These are phyloP conservation scores for Barbatosphaeria neglecta DNA, from an alignment of 495 filamentous ascomycete genomes.

Conservation along the genomic window DNA sequence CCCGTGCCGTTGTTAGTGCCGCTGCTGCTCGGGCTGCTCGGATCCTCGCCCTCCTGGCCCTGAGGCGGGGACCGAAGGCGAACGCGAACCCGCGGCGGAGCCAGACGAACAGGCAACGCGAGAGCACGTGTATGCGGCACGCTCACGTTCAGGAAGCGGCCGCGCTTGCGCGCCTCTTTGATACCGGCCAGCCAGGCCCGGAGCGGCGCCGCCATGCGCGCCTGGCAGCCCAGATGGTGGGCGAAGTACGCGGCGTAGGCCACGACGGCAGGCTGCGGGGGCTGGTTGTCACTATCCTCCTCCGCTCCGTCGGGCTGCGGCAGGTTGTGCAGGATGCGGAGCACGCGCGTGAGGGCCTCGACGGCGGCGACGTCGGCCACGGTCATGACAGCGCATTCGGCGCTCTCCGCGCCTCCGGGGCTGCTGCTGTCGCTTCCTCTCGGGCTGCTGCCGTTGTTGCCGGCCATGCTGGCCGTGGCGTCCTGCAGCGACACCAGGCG, in stretches of 20 bases:
- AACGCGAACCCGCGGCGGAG: no score
- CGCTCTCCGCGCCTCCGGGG: not conserved
- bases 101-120: no score
- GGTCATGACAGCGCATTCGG: not conserved
- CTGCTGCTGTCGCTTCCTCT: no score
- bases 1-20: no score
- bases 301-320: not conserved
- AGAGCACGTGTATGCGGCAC: no score
- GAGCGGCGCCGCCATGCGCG: not conserved
- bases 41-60: no score
- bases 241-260: not conserved
- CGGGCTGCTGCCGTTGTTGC: no score
- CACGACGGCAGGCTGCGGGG: not conserved
- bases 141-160: not conserved
- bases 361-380: not conserved
- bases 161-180: not conserved
- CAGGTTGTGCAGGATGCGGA: not conserved
- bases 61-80: no score
- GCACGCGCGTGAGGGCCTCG: not conserved
- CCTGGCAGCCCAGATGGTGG: not conserved
- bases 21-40: no score
- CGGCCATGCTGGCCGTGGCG: no score
- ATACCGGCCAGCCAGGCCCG: not conserved
- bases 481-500: no score
- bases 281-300: not conserved